These are phyloP conservation scores for Paramarasmius palmivorus DNA, from an alignment of 1,284 basidiomycete species.

Conservation along the genomic window DNA sequence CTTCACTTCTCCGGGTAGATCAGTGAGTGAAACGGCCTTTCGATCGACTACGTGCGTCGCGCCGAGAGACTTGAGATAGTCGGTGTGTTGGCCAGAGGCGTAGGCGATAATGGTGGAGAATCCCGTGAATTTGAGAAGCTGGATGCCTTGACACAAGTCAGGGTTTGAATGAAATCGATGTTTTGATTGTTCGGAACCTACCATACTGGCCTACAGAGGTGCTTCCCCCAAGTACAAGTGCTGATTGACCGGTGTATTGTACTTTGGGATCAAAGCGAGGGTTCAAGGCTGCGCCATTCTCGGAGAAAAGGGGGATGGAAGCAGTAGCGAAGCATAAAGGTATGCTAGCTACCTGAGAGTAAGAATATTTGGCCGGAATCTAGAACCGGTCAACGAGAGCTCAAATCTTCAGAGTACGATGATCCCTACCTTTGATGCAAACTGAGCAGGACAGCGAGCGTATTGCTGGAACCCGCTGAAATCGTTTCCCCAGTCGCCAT, in stretches of 20 bases:
- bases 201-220: slow-evolving; percentile 30
- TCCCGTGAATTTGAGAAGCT: slow-evolving; percentile 52
- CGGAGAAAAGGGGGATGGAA: slow-evolving; percentile 36
- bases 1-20: slow-evolving; percentile 28
- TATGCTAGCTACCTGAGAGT: slow-evolving; percentile 44
- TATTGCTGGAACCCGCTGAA: slow-evolving; percentile 53
- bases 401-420: not conserved
- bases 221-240: slow-evolving; percentile 31
- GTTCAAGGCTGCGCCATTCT: slow-evolving; percentile 28
- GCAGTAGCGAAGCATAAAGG: slow-evolving; percentile 39
- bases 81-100: slow-evolving; percentile 44
- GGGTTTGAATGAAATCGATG: too few relatives aligned
- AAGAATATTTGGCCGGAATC: slow-evolving; percentile 41
- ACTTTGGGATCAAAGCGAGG: slow-evolving; percentile 30
- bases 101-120: slow-evolving; percentile 57
- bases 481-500: too few relatives aligned
- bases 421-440: slow-evolving; percentile 40
- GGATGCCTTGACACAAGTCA: too few relatives aligned
- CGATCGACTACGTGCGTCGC: slow-evolving; percentile 56
- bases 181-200: too few relatives aligned
- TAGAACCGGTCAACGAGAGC: slow-evolving; percentile 17
- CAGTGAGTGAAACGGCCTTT: slow-evolving; percentile 21
- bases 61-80: slow-evolving; percentile 47
- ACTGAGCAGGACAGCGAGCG: slow-evolving; percentile 37
- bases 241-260: slow-evolving; percentile 33